These are phyloP conservation scores for Zygoascus biomembranicola DNA, from an alignment of 805 yeast species.

Conservation along the genomic window DNA sequence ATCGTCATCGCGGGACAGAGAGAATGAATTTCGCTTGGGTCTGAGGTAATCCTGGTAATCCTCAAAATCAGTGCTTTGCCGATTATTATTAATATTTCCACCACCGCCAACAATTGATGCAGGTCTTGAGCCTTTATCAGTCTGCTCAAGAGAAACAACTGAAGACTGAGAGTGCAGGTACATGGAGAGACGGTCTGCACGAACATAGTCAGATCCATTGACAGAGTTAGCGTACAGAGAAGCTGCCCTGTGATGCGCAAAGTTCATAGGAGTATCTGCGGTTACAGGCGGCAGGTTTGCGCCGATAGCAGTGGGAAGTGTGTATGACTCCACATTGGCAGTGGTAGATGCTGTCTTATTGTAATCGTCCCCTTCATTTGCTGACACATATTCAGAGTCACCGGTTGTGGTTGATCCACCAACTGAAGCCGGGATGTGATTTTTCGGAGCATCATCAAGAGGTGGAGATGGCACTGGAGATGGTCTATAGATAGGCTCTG, in stretches of 20 bases:
- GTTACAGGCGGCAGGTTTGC: not conserved
- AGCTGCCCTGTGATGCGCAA: not conserved
- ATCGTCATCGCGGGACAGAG: not conserved
- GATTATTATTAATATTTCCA: not conserved
- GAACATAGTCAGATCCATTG: not conserved
- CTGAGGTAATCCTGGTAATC: not conserved
- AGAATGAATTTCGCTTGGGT: not conserved
- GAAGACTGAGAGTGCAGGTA: conserved; percentile 15
- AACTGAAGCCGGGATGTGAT: not conserved
- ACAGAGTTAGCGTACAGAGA: not conserved
- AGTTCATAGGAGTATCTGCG: not conserved
- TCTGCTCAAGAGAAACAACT: conserved; percentile 7
- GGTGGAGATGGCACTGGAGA: not conserved
- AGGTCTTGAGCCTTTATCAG: not conserved
- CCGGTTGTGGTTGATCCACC: not conserved
- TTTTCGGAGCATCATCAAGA: not conserved
- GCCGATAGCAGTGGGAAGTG: not conserved
- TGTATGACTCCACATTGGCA: not conserved
- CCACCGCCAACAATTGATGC: too few relatives aligned
- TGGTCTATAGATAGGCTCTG: not conserved
- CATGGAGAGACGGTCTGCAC: not conserved
- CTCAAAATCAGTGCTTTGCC: not conserved
- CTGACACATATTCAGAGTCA: not conserved
- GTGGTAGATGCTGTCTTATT: not conserved
- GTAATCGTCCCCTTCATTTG: not conserved